phyloP scores from a whole-genome alignment of 2,329 filamentous ascomycete species.

The Beauveria sp. region DNA sequence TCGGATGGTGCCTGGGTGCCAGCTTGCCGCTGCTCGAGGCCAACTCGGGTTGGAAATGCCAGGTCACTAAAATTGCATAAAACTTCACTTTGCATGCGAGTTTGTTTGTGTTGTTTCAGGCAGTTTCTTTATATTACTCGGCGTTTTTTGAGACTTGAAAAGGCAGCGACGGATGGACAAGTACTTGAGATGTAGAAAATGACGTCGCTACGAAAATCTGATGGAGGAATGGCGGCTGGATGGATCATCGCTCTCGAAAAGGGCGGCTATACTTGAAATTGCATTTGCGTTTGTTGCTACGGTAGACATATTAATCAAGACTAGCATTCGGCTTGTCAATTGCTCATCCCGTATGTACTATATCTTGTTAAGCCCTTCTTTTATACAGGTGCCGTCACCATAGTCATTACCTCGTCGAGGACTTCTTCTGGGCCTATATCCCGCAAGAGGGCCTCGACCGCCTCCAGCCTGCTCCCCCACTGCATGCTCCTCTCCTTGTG shows the following conservation, averaged over 20 bases:
- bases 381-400: slow-evolving; percentile 45
- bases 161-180: neutral
- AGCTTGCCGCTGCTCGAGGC: slow-evolving; percentile 78
- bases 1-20: slow-evolving; percentile 96
- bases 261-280: neutral
- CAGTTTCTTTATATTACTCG: neutral
- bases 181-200: neutral
- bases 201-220: neutral
- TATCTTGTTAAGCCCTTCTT: neutral
- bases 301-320: slow-evolving; percentile 7
- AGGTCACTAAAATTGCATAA: slow-evolving; percentile 61
- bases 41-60: slow-evolving; percentile 84
- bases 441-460: slow-evolving; percentile 60
- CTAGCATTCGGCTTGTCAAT: neutral
- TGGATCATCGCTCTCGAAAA: neutral
- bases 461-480: slow-evolving; percentile 75
- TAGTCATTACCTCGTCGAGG: slow-evolving; percentile 54
- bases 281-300: neutral
- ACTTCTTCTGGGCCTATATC: slow-evolving; percentile 53
- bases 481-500: slow-evolving; percentile 80
- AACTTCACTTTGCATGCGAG: neutral
- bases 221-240: neutral
- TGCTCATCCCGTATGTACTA: neutral
- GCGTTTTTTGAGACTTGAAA: neutral
- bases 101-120: slow-evolving; percentile 6